Percentiles rank a stretch among this genome's conserved stretches.
These are phyloP conservation scores for Xerocomus amazonicus DNA, from an alignment of 1,284 basidiomycete species.

Conservation along the genomic window DNA sequence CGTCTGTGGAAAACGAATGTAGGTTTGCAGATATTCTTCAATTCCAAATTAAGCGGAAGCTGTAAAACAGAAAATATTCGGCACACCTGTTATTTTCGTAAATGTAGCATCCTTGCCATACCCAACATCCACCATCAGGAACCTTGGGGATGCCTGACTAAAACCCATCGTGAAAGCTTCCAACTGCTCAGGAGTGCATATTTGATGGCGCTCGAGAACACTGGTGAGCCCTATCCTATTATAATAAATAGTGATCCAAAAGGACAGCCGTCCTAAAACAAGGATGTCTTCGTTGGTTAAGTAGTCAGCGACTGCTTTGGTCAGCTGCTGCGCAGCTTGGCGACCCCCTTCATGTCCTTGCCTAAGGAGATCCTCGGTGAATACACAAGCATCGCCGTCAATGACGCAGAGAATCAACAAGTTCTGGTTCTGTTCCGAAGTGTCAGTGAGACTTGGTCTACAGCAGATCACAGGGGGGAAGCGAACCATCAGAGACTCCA, in stretches of 20 bases:
- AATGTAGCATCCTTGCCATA: slow-evolving; percentile 60
- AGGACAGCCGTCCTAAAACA: slow-evolving; percentile 55
- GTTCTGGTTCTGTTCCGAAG: slow-evolving; percentile 46
- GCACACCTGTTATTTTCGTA: slow-evolving; percentile 69
- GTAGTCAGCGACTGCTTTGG: slow-evolving; percentile 61
- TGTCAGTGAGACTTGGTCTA: slow-evolving; percentile 9
- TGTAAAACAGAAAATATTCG: background rate
- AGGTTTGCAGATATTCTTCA: slow-evolving; percentile 73
- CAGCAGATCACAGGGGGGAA: background rate
- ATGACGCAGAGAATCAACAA: slow-evolving; percentile 69
- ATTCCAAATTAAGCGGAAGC: slow-evolving; percentile 3
- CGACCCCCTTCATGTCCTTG: slow-evolving; percentile 68
- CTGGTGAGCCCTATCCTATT: slow-evolving; percentile 56
- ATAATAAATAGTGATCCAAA: slow-evolving; percentile 71
- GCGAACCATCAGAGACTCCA: slow-evolving; percentile 55
- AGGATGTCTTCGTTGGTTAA: slow-evolving; percentile 56
- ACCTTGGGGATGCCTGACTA: slow-evolving; percentile 65
- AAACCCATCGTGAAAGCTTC: slow-evolving; percentile 68
- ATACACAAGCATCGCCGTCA: slow-evolving; percentile 68
- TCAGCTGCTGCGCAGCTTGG: slow-evolving; percentile 62
- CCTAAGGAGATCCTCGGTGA: slow-evolving; percentile 51
- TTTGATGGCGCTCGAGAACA: slow-evolving; percentile 45
- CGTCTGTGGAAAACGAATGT: slow-evolving; percentile 69
- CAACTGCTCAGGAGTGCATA: slow-evolving; percentile 62
- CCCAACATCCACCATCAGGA: slow-evolving; percentile 70